Base-by-base conservation (phyloP, 768 basidiomycete genomes). In the Lentinula lateritia region DNA sequence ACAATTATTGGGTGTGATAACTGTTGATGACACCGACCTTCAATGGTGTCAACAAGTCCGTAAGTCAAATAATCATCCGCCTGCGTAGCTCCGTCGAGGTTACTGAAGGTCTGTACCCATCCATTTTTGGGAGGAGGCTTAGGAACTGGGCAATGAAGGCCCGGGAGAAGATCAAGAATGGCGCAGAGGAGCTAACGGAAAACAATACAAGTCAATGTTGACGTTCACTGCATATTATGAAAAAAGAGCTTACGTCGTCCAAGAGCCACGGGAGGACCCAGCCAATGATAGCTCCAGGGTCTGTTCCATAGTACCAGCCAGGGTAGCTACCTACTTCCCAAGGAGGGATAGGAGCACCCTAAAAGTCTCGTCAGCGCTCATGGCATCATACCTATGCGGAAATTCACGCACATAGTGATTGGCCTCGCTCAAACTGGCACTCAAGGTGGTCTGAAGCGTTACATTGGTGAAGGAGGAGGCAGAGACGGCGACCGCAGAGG, bases 291-390 rank as follows among this genome's bases (percentile, higher is more conserved):
- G 35, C 16, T 18, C 52, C 36, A 7, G 58, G 62, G 23, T 63
- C 34, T n/a, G 62, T 16, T 9, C 76, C 76, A 55, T 73, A 76
- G 65, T 78, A 76, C 76, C 76, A 78, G 20, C 76, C 75, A 32
- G 75, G 76, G 13, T 65, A 46, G 53, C 67, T 58, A 3, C 67
- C 70, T 12, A n/a, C 23, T 46, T 68, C 36, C 76, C 76, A 76
- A 39, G 75, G 76, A 15, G 73, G 71, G 32, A 70, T 65, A 0
- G 75, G 75, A n/a, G 75, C 70, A 39, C 73, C 73, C 53, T 73
- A 75, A 50, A 67, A 61, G 66, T 75, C 74, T 34, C 18, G 2
- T 20, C 9, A 48, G 18, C 20, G 18, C 20, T 12, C 7, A 18
- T n/a, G n/a, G n/a, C 6, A 46, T 18, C 0, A 16, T 5, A 46